These are phyloP conservation scores for Nigrospora sphaerica DNA, from an alignment of 2,329 filamentous ascomycete genomes.

Conservation along the genomic window DNA sequence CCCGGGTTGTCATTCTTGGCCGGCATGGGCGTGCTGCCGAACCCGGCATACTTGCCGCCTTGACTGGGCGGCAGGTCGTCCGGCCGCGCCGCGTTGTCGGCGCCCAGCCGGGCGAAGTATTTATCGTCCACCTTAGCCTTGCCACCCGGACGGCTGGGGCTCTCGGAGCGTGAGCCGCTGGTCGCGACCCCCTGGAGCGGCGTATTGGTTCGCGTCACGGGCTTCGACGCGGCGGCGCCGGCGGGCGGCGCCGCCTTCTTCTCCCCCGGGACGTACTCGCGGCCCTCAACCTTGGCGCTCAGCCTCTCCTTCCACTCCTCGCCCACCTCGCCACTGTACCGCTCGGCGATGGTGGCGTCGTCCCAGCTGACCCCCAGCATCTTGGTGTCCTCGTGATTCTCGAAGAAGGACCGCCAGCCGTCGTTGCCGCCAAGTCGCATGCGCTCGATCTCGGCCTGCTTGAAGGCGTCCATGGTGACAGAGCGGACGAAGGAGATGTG, in stretches of 20 bases:
- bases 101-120: constrained; percentile 82
- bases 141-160: constrained; percentile 28
- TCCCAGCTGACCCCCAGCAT: constrained; percentile 70
- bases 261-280: constrained; percentile 73
- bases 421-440: constrained; percentile 92
- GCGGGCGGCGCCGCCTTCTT: constrained; percentile 39
- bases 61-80: constrained; percentile 76
- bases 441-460: constrained; percentile 81
- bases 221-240: constrained; percentile 24
- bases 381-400: constrained; percentile 59
- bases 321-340: constrained; percentile 82
- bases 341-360: constrained; percentile 80
- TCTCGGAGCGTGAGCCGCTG: constrained; percentile 31
- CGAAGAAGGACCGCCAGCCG: constrained; percentile 81
- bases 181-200: constrained; percentile 26
- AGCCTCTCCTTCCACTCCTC: constrained; percentile 94
- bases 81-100: constrained; percentile 70
- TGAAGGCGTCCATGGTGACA: constrained; percentile 99
- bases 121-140: constrained; percentile 69
- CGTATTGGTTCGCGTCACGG: constrained; percentile 28
- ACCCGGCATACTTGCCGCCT: constrained; percentile 87
- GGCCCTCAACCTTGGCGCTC: constrained; percentile 78
- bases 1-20: constrained; percentile 33
- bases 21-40: constrained; percentile 68
- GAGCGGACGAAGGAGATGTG: constrained; percentile 98